These are phyloP conservation scores for Rhizoclosmatium hyalinum DNA, from an alignment of 371 early-diverging fungal species.

Conservation along the genomic window DNA sequence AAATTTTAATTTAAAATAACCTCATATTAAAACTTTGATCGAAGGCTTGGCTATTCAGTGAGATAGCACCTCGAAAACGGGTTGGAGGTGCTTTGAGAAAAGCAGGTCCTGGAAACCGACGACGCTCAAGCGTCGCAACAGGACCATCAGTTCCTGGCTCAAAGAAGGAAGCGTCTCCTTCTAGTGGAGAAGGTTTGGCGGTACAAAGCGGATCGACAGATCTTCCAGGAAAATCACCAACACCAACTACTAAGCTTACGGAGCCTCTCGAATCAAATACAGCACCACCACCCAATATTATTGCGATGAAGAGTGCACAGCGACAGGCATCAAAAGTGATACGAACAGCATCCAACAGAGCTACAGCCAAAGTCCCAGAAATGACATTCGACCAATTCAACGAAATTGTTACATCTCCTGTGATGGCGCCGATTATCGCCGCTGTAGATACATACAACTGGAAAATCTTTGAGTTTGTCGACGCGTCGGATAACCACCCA, in stretches of 20 bases:
- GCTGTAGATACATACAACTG: constrained; percentile 45
- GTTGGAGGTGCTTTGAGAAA: constrained; percentile 24
- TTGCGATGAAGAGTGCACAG: constrained; percentile 30
- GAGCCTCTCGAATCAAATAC: neutral
- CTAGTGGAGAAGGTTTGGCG: neutral
- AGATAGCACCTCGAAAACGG: constrained; percentile 46
- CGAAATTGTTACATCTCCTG: constrained; percentile 22
- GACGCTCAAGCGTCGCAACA: constrained; percentile 18
- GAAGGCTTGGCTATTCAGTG: constrained; percentile 56
- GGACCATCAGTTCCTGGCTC: constrained; percentile 5
- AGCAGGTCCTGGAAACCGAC: constrained; percentile 11
- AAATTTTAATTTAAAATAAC: neutral
- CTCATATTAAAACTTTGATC: neutral
- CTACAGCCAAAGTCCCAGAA: neutral
- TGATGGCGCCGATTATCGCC: constrained; percentile 5
- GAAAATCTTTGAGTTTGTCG: constrained; percentile 50
- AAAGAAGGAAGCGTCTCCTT: neutral
- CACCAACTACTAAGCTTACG: neutral
- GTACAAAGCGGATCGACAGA: too few relatives aligned
- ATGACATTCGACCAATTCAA: constrained; percentile 25
- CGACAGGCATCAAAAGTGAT: constrained; percentile 20
- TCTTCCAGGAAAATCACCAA: neutral
- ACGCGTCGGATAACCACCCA: constrained; percentile 37
- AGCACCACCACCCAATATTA: constrained; percentile 24
- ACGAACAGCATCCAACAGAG: neutral